Evolutionary conservation across 164 flowering plant species (phyloP).

Genomic region (Vitis cinerea): DNA sequence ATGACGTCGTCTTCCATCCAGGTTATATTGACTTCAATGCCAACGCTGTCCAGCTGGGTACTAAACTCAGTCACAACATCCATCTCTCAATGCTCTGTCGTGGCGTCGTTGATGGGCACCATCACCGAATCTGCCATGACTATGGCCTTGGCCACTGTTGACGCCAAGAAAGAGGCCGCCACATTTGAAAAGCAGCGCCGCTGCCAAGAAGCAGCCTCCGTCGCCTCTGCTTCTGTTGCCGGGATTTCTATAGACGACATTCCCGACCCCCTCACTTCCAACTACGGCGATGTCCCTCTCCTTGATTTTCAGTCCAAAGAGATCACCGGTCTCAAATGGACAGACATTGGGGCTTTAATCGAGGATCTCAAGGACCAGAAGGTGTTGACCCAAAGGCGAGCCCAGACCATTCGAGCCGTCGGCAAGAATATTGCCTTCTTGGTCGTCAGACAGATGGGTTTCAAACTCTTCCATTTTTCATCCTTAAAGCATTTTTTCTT

Average conservation of each 20-base stretch:
- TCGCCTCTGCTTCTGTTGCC: slow-evolving; percentile 16
- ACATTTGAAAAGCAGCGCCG: slow-evolving; percentile 53
- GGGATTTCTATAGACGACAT: slow-evolving; percentile 26
- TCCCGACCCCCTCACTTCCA: slow-evolving; percentile 49
- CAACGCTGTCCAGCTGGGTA: slow-evolving; percentile 60
- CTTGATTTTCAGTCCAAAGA: slow-evolving; percentile 42
- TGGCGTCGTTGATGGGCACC: slow-evolving; percentile 89
- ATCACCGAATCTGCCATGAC: slow-evolving; percentile 51
- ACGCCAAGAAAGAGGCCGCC: slow-evolving; percentile 52
- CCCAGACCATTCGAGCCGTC: slow-evolving; percentile 70
- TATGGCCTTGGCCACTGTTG: slow-evolving; percentile 81
- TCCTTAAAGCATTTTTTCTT: too few species aligned
- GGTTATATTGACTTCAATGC: slow-evolving; percentile 86
- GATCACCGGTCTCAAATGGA: slow-evolving; percentile 53
- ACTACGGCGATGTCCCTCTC: slow-evolving; percentile 68
- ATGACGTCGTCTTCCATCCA: slow-evolving; percentile 90
- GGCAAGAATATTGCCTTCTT: slow-evolving; percentile 80
- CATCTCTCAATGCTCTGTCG: slow-evolving; percentile 66
- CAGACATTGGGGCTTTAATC: slow-evolving; percentile 35
- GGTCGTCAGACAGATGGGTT: slow-evolving; percentile 74
- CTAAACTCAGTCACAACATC: slow-evolving; percentile 65
- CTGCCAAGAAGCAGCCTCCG: slow-evolving; percentile 38
- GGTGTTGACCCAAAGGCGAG: slow-evolving; percentile 70
- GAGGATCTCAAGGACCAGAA: slow-evolving; percentile 39
- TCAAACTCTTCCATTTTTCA: slow-evolving; percentile 12